These are phyloP conservation scores for Hibiscus trionum DNA, from an alignment of 345 rosid species.

Conservation along the genomic window DNA sequence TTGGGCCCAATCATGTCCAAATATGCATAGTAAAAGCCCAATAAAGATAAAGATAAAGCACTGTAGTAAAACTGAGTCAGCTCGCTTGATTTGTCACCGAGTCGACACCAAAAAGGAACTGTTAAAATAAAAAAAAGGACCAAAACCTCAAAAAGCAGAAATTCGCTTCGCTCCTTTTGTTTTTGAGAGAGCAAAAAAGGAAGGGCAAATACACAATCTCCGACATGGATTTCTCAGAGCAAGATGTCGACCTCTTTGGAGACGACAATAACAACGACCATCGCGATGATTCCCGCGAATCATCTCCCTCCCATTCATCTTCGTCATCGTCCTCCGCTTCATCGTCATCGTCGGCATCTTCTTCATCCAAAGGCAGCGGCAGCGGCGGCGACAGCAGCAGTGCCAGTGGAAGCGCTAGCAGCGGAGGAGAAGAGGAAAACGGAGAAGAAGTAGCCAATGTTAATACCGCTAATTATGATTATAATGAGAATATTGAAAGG, in stretches of 20 bases:
- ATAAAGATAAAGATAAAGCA: not conserved
- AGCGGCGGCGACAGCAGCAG: slow-evolving; percentile 34
- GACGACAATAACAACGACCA: not conserved
- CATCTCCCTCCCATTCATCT: not conserved
- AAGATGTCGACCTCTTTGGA: not conserved
- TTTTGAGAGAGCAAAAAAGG: not conserved
- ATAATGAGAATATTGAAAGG: slow-evolving; percentile 6
- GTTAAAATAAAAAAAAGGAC: not conserved
- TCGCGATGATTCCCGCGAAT: not conserved
- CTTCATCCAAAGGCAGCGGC: slow-evolving; percentile 25
- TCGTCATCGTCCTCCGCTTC: not conserved
- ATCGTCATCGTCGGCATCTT: not conserved
- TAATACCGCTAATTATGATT: slow-evolving; percentile 6
- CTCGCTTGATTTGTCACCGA: not conserved
- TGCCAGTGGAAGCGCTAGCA: slow-evolving; percentile 42
- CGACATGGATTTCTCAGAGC: slow-evolving; percentile 4
- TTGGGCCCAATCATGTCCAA: not conserved
- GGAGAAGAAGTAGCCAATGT: slow-evolving; percentile 36
- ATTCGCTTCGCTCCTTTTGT: not conserved
- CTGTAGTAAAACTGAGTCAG: not conserved
- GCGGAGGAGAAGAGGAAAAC: slow-evolving; percentile 34
- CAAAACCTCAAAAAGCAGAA: not conserved
- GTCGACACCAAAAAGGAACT: not conserved
- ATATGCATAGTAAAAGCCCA: not conserved
- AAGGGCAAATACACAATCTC: not conserved